Base-by-base conservation (phyloP, 163 green algal species). In the Coccomyxa subellipsoidea region DNA sequence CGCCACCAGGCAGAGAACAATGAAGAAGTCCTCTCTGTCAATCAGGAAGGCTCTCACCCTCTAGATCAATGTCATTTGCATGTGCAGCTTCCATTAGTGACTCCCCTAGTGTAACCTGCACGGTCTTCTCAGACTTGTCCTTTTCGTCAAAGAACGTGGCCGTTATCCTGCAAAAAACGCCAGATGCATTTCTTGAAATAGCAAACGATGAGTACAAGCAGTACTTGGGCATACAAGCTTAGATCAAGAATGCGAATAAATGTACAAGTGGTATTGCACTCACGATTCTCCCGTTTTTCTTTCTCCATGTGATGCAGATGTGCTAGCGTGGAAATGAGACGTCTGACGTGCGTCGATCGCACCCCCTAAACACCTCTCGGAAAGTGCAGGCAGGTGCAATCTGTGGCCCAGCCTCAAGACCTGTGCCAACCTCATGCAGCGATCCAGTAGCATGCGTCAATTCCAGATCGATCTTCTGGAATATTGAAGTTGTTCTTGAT, bases 41-140 rank as follows among this genome's bases (percentile, higher is more conserved):
- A n/a, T n/a, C n/a, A n/a, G n/a, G 47, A 12, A 59, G 21, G 47
- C 47, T 21, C 31, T 35, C 76, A 95, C 94, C 96, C 91, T 99
- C 97, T 0, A 99, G 89, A 77, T 99, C 97, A 36, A 99, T 94
- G 40, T 98, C 95, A 79, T 99, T 98, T 3, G 93, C 88, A 83
- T 99, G 97, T 4, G 97, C 97, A 9, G 95, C 90, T 83, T 98
- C 93, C 66, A 99, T 88, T 54, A 99, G 85, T 38, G 88, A 93
- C 79, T 96, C 87, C 10, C 97, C 97, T 5, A 99, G 32, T 0
- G 90, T 91, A 18, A 93, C 95, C 7, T 86, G 59, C 4, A 99
- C 91, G 5, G 90, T 95, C n/a, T 87, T 91, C 40, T 95, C 90
- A 12, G 82, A 93, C 9, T 93, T 93, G 76, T 98, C 94, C 86